Conservation (phyloP, 257 asterid genomes). For the Lavandula angustifolia region DNA sequence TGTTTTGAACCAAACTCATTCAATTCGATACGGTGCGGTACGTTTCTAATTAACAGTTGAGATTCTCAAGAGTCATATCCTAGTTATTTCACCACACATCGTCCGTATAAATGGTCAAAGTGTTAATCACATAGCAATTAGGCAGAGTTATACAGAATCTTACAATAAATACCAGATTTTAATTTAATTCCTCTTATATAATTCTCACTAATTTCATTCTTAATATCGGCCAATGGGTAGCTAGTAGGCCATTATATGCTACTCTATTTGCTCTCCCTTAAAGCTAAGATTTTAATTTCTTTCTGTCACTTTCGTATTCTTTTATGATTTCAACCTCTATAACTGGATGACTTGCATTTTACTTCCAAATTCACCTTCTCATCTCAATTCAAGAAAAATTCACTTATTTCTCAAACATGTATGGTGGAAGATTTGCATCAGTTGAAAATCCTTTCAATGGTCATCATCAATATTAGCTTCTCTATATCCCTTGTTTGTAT, state of each 20-base stretch:
- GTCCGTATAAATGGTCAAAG: conserved; percentile 1
- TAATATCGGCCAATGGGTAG: conserved; percentile 32
- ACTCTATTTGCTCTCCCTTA: conserved; percentile 59
- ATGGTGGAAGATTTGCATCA: conserved; percentile 76
- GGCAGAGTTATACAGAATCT: conserved; percentile 26
- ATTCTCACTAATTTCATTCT: conserved; percentile 40
- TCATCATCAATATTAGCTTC: conserved; percentile 23
- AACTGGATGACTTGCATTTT: conserved; percentile 58
- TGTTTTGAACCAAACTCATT: no score
- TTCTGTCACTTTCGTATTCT: conserved; percentile 12
- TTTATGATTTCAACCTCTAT: conserved; percentile 5
- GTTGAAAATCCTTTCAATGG: conserved; percentile 35
- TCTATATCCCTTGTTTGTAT: not conserved
- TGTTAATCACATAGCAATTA: conserved; percentile 23
- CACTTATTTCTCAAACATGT: conserved; percentile 49
- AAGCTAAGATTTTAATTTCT: conserved; percentile 76
- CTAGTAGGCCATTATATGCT: conserved; percentile 49
- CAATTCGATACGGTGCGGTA: no score
- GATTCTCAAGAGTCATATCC: no score
- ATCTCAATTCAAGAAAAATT: conserved; percentile 50
- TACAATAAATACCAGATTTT: no score
- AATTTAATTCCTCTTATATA: no score
- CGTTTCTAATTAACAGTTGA: no score
- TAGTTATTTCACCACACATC: not conserved
- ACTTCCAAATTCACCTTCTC: conserved; percentile 81